Evolutionary conservation across 805 yeast species (phyloP).

Genomic region (Priceomyces medius): DNA sequence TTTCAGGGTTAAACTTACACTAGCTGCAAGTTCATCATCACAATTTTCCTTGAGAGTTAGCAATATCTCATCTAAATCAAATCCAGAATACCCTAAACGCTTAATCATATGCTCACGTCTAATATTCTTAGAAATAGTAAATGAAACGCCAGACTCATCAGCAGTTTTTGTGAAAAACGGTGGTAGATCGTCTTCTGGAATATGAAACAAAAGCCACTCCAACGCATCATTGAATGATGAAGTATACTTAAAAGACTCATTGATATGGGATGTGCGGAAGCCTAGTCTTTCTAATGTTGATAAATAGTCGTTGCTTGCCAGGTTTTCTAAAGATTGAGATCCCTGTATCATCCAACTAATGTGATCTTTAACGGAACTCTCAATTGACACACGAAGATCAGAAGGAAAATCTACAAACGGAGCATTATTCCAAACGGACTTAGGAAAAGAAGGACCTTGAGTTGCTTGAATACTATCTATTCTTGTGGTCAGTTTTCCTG

Average conservation of each 20-base stretch:
- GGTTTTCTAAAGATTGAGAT: background rate
- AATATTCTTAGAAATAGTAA: conserved; percentile 56
- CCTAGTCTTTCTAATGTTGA: conserved; percentile 44
- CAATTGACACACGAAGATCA: conserved; percentile 61
- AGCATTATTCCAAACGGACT: conserved; percentile 70
- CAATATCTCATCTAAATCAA: conserved; percentile 61
- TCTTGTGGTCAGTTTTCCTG: background rate
- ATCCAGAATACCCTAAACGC: conserved; percentile 65
- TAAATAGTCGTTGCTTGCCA: conserved; percentile 3
- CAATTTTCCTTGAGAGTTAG: conserved; percentile 42
- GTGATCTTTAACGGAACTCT: conserved; percentile 56
- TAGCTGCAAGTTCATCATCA: conserved; percentile 50
- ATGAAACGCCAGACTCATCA: conserved; percentile 55
- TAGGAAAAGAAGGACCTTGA: conserved; percentile 33
- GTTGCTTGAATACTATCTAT: background rate
- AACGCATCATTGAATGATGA: conserved; percentile 50
- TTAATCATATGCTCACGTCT: conserved; percentile 57
- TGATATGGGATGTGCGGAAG: conserved; percentile 65
- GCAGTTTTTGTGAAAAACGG: conserved; percentile 53
- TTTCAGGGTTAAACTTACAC: conserved; percentile 47
- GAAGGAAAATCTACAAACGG: conserved; percentile 67
- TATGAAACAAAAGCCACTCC: conserved; percentile 80
- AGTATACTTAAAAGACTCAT: conserved; percentile 68
- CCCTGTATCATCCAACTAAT: conserved; percentile 49
- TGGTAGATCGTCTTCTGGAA: conserved; percentile 95